Percentiles rank a stretch among this genome's conserved stretches.
phyloP scores from a whole-genome alignment of 1,284 basidiomycete genomes.

The Mycena citricolor region DNA sequence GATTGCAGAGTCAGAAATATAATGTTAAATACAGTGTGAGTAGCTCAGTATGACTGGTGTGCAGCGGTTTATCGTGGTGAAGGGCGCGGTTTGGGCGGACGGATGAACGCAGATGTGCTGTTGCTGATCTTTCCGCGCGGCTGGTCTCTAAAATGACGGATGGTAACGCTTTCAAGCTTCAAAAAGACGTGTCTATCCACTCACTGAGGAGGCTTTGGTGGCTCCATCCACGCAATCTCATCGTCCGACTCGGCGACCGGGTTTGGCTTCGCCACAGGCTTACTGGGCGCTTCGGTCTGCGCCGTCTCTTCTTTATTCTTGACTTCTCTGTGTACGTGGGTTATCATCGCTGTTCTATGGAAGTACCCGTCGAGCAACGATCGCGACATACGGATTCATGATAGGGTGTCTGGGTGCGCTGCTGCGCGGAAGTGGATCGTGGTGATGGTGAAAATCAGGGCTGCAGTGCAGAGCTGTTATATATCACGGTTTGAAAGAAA shows the following conservation, averaged over 20 bases:
- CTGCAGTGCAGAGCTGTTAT: too few species aligned
- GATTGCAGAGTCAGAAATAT: too few species aligned
- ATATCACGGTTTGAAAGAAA: too few species aligned
- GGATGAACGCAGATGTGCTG: slow-evolving; percentile 1
- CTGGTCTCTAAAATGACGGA: slow-evolving; percentile 3
- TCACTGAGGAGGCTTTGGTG: slow-evolving; percentile 11
- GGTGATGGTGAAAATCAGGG: too few species aligned
- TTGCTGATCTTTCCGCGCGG: slow-evolving; percentile 10
- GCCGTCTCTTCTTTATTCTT: not conserved
- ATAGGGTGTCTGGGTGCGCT: too few species aligned
- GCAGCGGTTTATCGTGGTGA: not conserved
- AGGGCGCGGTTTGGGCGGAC: slow-evolving; percentile 1
- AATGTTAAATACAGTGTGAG: too few species aligned
- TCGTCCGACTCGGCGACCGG: not conserved
- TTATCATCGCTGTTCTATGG: not conserved
- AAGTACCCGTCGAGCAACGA: too few species aligned
- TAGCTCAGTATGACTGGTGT: too few species aligned
- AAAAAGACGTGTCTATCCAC: not conserved
- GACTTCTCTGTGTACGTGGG: not conserved
- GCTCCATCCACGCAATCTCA: slow-evolving; percentile 2
- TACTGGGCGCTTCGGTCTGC: not conserved
- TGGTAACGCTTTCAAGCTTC: not conserved
- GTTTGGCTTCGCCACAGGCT: not conserved
- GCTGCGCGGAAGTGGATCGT: too few species aligned
- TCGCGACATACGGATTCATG: too few species aligned